A percentile compares a stretch with the other conserved stretches of the same genome.
phyloP scores from a whole-genome alignment of 208 protist species.

The Acanthamoeba divionensis region DNA sequence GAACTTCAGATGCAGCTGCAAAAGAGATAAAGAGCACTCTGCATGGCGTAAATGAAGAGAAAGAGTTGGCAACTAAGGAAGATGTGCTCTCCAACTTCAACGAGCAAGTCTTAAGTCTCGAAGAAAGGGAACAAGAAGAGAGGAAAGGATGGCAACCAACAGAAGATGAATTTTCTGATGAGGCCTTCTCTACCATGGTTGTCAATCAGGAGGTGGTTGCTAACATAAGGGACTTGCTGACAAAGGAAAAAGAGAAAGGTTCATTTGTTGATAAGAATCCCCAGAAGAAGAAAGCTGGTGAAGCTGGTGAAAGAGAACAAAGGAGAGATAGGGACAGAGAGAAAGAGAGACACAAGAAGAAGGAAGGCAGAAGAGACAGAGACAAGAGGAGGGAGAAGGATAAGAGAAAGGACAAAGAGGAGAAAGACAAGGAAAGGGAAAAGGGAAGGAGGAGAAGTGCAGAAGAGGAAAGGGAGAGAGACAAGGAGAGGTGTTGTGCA shows the following conservation, averaged over 20 bases:
- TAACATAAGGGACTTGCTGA: background rate
- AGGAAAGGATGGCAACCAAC: background rate
- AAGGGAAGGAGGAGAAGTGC: no score
- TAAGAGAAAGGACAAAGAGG: no score
- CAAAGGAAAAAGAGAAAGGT: background rate
- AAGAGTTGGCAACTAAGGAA: no score
- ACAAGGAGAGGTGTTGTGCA: no score
- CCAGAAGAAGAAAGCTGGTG: background rate
- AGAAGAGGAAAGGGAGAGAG: no score
- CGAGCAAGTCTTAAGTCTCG: no score
- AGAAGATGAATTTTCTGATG: background rate
- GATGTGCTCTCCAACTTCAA: no score
- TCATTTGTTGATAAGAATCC: background rate
- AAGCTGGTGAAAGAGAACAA: background rate
- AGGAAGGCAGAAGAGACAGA: background rate
- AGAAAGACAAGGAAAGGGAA: no score
- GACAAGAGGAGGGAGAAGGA: background rate
- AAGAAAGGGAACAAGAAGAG: no score
- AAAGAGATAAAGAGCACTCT: no score
- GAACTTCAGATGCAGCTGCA: no score
- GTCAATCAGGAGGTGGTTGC: background rate
- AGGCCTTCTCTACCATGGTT: background rate
- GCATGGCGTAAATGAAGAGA: no score
- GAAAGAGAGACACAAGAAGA: background rate
- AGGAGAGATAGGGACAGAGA: background rate